A percentile compares a stretch with the other conserved stretches of the same genome.
Evolutionary conservation across 805 yeast species (phyloP).

Genomic region (Wickerhamiella dianesei): DNA sequence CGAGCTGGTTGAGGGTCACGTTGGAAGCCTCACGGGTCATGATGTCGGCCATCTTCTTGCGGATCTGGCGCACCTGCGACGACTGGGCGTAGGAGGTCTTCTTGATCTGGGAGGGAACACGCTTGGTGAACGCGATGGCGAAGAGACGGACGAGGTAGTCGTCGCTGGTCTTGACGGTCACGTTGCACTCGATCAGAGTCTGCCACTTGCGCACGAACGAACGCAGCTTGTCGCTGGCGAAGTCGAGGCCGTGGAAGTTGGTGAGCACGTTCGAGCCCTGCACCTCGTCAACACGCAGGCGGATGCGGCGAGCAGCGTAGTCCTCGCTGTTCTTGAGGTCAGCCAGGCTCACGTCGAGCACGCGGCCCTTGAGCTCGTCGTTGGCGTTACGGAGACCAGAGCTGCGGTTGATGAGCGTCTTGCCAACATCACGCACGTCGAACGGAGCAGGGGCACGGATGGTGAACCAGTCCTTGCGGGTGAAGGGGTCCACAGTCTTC

Average conservation of each 20-base stretch:
- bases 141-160: constrained; percentile 94
- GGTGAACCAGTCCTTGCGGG: constrained; percentile 98
- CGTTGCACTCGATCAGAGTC: constrained; percentile 94
- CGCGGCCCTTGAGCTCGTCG: constrained; percentile 96
- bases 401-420: constrained; percentile 95
- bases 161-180: constrained; percentile 94
- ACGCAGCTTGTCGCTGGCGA: constrained; percentile 95
- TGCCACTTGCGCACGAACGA: constrained; percentile 99
- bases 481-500: constrained; percentile 98
- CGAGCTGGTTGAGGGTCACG: constrained; percentile 91
- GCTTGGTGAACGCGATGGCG: constrained; percentile 97
- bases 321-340: constrained; percentile 98
- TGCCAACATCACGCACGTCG: constrained; percentile 97
- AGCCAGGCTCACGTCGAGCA: constrained; percentile 88
- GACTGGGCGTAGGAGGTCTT: constrained; percentile 97
- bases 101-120: constrained; percentile 92
- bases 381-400: constrained; percentile 96
- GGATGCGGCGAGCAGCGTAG: constrained; percentile 94
- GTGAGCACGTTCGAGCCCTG: constrained; percentile 97
- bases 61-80: constrained; percentile 91
- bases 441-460: constrained; percentile 98
- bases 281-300: constrained; percentile 96
- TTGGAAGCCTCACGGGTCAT: constrained; percentile 92
- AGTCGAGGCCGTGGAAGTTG: constrained; percentile 99
- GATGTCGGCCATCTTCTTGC: constrained; percentile 93